Base-by-base conservation (phyloP, 1,284 basidiomycete species). In the Puccinia coronata region DNA sequence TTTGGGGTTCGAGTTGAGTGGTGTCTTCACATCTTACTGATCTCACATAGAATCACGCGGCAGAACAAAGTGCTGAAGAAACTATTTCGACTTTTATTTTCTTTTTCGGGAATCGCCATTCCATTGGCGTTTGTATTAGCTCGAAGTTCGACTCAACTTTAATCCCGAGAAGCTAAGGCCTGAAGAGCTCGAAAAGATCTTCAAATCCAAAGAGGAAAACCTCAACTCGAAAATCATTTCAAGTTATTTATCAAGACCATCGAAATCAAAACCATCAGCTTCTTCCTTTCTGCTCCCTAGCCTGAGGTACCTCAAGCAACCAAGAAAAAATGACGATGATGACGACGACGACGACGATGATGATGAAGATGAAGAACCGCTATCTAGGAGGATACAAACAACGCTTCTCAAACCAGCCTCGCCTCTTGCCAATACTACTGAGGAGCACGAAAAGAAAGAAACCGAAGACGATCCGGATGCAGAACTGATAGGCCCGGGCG, bases 131-230 rank as follows among this genome's bases (percentile, higher is more conserved):
- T 4, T 25, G 16, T 72, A 74, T n/a, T n/a, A n/a, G 72, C n/a
- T 74, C 39, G 72, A 74, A 74, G 36, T 74, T 41, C 49, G 51
- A 28, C 34, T 74, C 12, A 55, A 59, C 39, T 74, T 57, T 36
- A 25, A 74, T 25, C 18, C 51, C 8, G 51, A 74, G 16, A 74
- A 74, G 28, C 23, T 74, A 23, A 3, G 41, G 18, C 18, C 72
- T 28, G 36, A 41, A 41, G 72, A 74, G n/a, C 72, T 74, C n/a
- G 72, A 59, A 74, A 20, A 41, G 53, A 61, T 74, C 53, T 59
- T 74, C 8, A 57, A 57, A 74, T 43, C 39, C 20, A 74, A 74
- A 53, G 49, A 59, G 53, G 51, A 2, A 23, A 31, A 23, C 18
- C 49, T 70, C 39, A 71, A 71, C 47, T 31, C n/a, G 23, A 53